Base-by-base conservation (phyloP, 768 basidiomycete genomes). In the Collybiopsis confluens region DNA sequence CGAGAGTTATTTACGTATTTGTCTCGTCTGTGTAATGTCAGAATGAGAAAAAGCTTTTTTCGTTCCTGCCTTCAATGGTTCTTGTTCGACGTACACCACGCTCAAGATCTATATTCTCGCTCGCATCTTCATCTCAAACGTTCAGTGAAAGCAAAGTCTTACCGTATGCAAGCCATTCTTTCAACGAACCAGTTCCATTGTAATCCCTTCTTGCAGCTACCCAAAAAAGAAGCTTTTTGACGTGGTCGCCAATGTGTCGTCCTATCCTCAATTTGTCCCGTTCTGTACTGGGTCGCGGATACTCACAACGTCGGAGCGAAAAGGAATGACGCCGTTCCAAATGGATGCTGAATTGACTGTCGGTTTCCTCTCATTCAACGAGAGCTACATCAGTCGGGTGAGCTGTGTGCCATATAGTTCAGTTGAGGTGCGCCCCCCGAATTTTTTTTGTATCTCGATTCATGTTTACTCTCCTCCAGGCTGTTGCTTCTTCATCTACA, bases 331-430 rank as follows among this genome's bases (percentile, higher is more conserved):
- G 18, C 45, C 43, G 48, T 61, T 49, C 54, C 70, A 75, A 43
- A 82, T 96, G 72, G 83, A 92, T 37, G 94, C 88, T 6, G 92
- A 98, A 66, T 72, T 98, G 59, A 83, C 83, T 2, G 88, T 96
- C 30, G 92, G 92, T 7, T 98, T 98, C 67, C 80, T 94, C 59
- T 78, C 83, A 16, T 88, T 97, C 64, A 76, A 80, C 58, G 96
- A 98, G 70, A 86, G 82, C 68, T 99, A 97, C 68, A 75, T 88
- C 46, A 94, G 92, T 65, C 75, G 74, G 37, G 95, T 99, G 52
- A 86, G 83, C 15, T 92, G 92, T 62, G 74, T 71, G 42, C 94
- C 93, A 10, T 79, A 78, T 59, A 79, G 88, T 63, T 86, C 79
- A 9, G 95, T 99, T 21, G 75, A 88, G 73, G 96, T 92, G 61